Evolutionary conservation across 2,329 filamentous ascomycete genomes (phyloP), one percentile per base, ranked within the genome.

Genomic region (Dendrostoma leiphaemia): DNA sequence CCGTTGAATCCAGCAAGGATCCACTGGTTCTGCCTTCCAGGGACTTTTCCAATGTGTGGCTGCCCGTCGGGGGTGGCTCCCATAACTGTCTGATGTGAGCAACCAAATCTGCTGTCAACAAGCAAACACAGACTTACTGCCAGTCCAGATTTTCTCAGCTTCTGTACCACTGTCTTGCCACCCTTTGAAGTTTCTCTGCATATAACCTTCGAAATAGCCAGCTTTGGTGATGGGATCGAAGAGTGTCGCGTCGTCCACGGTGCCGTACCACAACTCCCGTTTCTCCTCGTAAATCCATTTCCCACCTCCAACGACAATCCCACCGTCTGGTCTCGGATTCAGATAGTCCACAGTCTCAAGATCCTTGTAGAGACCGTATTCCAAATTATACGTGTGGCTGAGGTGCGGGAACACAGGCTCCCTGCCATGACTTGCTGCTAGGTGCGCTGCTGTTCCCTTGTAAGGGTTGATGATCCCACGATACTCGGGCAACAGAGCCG

Each of bases 141-240:
- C 64, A 17, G 60, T 61, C 64, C 64, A 66, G 1, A 60, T 59
- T 10, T 46, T 48, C 3, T 57, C 56, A 23, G 51, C 53, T 19
- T 28, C 28, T 8, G 48, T 52, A 4, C 59, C 62, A 28, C 62
- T 56, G 19, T 65, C 61, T 23, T 54, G 24, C 63, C 63, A 60
- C 26, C 60, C 58, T 31, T 56, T 52, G 51, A 61, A 62, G 44
- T 46, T 54, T 13, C 63, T 60, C 52, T 65, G 63, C 63, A 66
- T 65, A 21, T 65, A 65, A 10, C 63, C 62, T 13, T 64, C 61
- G 44, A 64, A 66, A 45, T 64, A 64, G 19, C 47, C 29, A 3
- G 48, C 44, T 31, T 57, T 52, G 3, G 50, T 24, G 5, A 60
- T 58, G 5, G 54, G 45, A 13, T 59, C 54, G 8, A 65, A 57